Conservation (phyloP, 169 alveolate genomes). For the Eimeria maxima region DNA sequence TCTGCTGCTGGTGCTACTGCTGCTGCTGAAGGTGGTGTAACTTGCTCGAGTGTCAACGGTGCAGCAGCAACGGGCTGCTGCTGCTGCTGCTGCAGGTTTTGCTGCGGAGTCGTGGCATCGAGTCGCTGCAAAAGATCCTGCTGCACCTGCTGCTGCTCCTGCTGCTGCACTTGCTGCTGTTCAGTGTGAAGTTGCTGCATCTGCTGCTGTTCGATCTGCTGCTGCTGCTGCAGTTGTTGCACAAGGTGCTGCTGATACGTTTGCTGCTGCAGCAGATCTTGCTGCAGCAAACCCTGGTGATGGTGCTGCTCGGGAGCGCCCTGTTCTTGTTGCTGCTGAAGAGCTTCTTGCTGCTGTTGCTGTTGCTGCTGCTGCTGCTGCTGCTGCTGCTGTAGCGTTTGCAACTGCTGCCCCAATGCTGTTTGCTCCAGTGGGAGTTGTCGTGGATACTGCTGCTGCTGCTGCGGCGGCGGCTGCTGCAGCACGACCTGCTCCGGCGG, state of each 20-base stretch:
- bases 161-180: conserved; percentile 18
- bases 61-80: conserved; percentile 21
- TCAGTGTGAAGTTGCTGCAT: not conserved
- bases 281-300: not conserved
- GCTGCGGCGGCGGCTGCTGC: not conserved
- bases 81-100: conserved; percentile 12
- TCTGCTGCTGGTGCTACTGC: no score
- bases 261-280: not conserved
- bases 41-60: no score
- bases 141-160: not conserved
- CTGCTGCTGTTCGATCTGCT: not conserved
- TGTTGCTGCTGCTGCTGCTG: no score
- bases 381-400: no score
- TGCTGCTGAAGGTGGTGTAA: no score
- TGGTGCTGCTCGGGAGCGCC: not conserved
- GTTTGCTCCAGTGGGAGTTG: not conserved
- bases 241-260: not conserved
- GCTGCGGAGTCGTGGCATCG: not conserved
- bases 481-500: not conserved
- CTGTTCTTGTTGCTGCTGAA: conserved; percentile 3
- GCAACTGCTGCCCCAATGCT: not conserved
- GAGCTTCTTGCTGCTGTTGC: no score
- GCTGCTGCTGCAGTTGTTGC: not conserved
- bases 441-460: not conserved
- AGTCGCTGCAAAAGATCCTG: not conserved